Base-by-base conservation (phyloP, 2,329 filamentous ascomycete species). In the Trichoderma hamatum region DNA sequence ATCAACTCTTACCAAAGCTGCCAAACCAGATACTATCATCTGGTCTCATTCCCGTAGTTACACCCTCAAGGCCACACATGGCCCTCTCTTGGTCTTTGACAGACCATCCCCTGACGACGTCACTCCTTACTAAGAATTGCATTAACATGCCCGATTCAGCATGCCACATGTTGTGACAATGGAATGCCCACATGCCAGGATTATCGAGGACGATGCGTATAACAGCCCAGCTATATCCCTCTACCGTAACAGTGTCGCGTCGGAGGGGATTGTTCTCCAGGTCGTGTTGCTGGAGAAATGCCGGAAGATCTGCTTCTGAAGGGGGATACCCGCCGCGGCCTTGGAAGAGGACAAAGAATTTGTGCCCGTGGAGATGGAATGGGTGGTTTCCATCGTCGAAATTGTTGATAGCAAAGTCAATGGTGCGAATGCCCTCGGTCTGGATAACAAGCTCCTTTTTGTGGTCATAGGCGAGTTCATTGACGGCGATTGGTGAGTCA, bases 131-230 rank as follows among this genome's bases (percentile, higher is more conserved):
- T 13, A 82, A 73, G 66, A 90, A 83, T 75, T 88, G 85, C 88
- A 90, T 89, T 36, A 84, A 69, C 80, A 89, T 82, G 1, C 87
- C 86, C 1, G 86, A 83, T 72, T 87, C 85, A 0, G 82, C 80
- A 73, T 89, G 87, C 87, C 87, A 89, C 0, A 81, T 79, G 69
- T 88, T 83, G 72, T 89, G 86, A 72, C 86, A 89, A 74, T 88
- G 86, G 26, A 89, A 82, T 0, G 84, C 81, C 86, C 87, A 89
- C 1, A 86, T 72, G 0, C 87, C 87, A 0, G 86, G 83, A 73
- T 88, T 89, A 70, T 89, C 86, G 0, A 86, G 81, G 3, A 86
- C 79, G 16, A 88, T 82, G 67, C 86, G 78, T 14, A 89, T 75
- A n/a, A 86, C 73, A 2, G 82, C 78, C 85, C 85, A 88, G 0